Evolutionary conservation across 352 stramenopile genomes (phyloP).

Genomic region (Phytophthora tubulina): DNA sequence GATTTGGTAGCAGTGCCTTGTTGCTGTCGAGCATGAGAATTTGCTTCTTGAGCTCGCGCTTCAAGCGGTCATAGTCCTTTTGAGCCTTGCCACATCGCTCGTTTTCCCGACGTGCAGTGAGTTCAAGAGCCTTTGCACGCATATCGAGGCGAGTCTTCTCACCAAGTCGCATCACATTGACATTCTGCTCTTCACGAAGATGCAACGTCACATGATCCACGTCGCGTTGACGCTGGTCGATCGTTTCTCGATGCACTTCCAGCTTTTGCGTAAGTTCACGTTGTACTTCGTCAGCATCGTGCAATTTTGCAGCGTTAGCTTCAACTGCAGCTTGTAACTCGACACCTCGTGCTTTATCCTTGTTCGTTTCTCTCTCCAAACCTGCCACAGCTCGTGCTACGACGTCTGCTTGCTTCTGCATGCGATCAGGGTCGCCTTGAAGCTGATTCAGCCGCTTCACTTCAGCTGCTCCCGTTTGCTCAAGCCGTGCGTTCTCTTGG

Average conservation of each 20-base stretch:
- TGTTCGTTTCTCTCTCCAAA: constrained; percentile 74
- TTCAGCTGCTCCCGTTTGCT: constrained; percentile 53
- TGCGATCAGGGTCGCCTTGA: constrained; percentile 80
- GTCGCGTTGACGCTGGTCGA: constrained; percentile 93
- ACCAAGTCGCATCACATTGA: constrained; percentile 72
- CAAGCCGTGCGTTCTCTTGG: constrained; percentile 70
- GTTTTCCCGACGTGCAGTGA: constrained; percentile 64
- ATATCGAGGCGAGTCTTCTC: constrained; percentile 83
- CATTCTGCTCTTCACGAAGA: constrained; percentile 88
- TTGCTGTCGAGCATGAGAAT: constrained; percentile 77
- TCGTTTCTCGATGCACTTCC: constrained; percentile 90
- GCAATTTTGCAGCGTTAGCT: constrained; percentile 59
- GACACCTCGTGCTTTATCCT: constrained; percentile 45
- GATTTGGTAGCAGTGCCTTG: constrained; percentile 80
- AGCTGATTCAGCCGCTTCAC: constrained; percentile 74
- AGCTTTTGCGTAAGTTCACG: constrained; percentile 87
- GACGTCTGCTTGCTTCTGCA: constrained; percentile 88
- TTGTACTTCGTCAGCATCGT: constrained; percentile 83
- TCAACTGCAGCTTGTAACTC: constrained; percentile 56
- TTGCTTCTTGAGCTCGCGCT: constrained; percentile 92
- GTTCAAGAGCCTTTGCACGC: constrained; percentile 61
- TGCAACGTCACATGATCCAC: constrained; percentile 90
- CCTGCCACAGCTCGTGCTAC: constrained; percentile 83
- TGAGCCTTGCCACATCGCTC: constrained; percentile 68
- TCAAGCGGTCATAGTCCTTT: constrained; percentile 88